Evolutionary conservation across 1,284 basidiomycete species (phyloP), one percentile per base, ranked within the genome.

Genomic region (Sporisorium scitamineum): DNA sequence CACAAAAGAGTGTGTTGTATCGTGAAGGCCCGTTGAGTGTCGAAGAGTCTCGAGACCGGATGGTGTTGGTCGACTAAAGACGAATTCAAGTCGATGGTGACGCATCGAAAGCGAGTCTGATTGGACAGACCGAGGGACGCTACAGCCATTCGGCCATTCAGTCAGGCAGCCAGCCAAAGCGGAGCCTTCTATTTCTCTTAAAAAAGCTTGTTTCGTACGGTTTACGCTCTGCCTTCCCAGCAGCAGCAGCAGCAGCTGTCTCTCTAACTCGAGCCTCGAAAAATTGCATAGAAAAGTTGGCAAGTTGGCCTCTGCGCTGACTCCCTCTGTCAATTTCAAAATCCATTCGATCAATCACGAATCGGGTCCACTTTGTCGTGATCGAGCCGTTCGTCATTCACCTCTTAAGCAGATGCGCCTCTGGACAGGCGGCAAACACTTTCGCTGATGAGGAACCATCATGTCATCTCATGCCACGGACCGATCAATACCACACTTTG

Each of bases 161-260:
- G n/a, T n/a, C n/a, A n/a, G n/a, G n/a, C n/a, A n/a, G n/a, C n/a
- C n/a, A n/a, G n/a, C n/a, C 34, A n/a, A 9, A n/a, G 31, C 50
- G 24, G 11, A 42, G 29, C 14, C 9, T 20, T 22, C 45, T n/a
- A 32, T 34, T 8, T 41, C 22, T 34, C 24, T 13, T 18, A 27
- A 22, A 60, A 51, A 60, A n/a, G 59, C 60, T 61, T 64, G 61
- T 64, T 64, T 70, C 67, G 67, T 70, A 70, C 67, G 67, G 67
- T 44, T 48, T 32, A 50, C 24, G 20, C 26, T 34, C 32, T 24
- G n/a, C 20, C n/a, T n/a, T n/a, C n/a, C n/a, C 22, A 32, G 45
- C 45, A 45, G 55, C 44, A 29, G 29, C 20, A 32, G 7, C 42
- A 27, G 18, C 14, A 14, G 1, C n/a, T 16, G 4, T 5, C 27